phyloP scores from a whole-genome alignment of 2,329 filamentous ascomycete species.

The Arthroderma uncinatum region DNA sequence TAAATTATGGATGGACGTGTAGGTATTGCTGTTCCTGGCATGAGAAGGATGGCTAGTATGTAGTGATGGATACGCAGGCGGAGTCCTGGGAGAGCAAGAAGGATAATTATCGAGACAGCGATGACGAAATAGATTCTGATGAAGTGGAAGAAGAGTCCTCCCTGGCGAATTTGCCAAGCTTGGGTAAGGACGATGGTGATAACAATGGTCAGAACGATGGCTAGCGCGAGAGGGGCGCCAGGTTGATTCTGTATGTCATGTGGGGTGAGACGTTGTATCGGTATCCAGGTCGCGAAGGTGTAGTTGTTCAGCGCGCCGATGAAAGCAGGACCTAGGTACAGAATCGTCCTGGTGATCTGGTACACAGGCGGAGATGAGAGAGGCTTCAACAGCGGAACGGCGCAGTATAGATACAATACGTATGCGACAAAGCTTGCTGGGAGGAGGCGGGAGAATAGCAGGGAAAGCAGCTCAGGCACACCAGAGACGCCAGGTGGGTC shows the following conservation, averaged over 20 bases:
- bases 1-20: slow-evolving; percentile 75
- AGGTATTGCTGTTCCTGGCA: slow-evolving; percentile 81
- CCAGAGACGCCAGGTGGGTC: slow-evolving; percentile 64
- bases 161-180: slow-evolving; percentile 73
- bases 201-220: slow-evolving; percentile 63
- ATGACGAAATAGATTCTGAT: slow-evolving; percentile 67
- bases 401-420: slow-evolving; percentile 76
- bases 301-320: slow-evolving; percentile 88
- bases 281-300: slow-evolving; percentile 77
- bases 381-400: slow-evolving; percentile 57
- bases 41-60: slow-evolving; percentile 71
- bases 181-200: slow-evolving; percentile 60
- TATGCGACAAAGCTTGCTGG: slow-evolving; percentile 80
- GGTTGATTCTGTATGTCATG: slow-evolving; percentile 84
- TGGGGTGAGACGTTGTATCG: slow-evolving; percentile 79
- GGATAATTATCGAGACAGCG: slow-evolving; percentile 53
- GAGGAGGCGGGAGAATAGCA: slow-evolving; percentile 67
- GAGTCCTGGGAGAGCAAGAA: slow-evolving; percentile 62
- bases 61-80: slow-evolving; percentile 91
- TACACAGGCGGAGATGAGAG: slow-evolving; percentile 50
- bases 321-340: slow-evolving; percentile 87
- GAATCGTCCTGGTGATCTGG: slow-evolving; percentile 77
- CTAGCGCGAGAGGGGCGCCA: slow-evolving; percentile 71
- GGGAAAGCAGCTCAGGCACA: slow-evolving; percentile 62
- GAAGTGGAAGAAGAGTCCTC: slow-evolving; percentile 67